Conservation (phyloP, 352 stramenopile genomes). For the Pythium rhizo-oryzae region DNA sequence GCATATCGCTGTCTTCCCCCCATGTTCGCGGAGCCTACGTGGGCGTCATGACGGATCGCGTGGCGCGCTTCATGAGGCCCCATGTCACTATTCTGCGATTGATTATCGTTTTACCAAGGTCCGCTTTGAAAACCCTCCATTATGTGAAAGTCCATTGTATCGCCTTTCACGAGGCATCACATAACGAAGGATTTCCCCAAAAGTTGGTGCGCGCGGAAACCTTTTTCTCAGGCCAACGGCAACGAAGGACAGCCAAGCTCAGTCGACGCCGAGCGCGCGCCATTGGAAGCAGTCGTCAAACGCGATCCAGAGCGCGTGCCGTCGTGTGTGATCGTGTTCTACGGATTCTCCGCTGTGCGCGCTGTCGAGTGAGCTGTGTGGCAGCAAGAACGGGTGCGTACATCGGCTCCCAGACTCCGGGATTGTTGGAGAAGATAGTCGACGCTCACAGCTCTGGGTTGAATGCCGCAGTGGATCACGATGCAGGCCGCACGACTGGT, state of each 20-base stretch:
- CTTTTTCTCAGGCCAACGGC: conserved; percentile 23
- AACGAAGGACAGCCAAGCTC: conserved; percentile 1
- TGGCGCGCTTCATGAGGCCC: neutral
- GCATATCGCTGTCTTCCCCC: too few species aligned
- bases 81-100: conserved; percentile 4
- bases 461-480: neutral
- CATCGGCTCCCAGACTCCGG: neutral
- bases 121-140: neutral
- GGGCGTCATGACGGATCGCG: too few species aligned
- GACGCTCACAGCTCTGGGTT: neutral
- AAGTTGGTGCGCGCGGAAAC: conserved; percentile 27
- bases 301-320: too few species aligned
- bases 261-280: neutral
- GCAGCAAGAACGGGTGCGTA: neutral
- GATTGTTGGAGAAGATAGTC: neutral
- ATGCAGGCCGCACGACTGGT: conserved; percentile 36
- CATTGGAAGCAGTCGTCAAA: neutral
- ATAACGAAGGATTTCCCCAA: conserved; percentile 2
- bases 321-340: neutral
- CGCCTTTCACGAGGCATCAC: neutral
- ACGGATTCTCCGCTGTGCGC: neutral
- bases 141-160: conserved; percentile 1
- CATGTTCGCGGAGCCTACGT: too few species aligned
- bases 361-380: neutral
- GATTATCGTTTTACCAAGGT: neutral